Percentiles rank a stretch among this genome's conserved stretches.
These are phyloP conservation scores for Bruguiera sexangula DNA, from an alignment of 345 rosid species.

Conservation along the genomic window DNA sequence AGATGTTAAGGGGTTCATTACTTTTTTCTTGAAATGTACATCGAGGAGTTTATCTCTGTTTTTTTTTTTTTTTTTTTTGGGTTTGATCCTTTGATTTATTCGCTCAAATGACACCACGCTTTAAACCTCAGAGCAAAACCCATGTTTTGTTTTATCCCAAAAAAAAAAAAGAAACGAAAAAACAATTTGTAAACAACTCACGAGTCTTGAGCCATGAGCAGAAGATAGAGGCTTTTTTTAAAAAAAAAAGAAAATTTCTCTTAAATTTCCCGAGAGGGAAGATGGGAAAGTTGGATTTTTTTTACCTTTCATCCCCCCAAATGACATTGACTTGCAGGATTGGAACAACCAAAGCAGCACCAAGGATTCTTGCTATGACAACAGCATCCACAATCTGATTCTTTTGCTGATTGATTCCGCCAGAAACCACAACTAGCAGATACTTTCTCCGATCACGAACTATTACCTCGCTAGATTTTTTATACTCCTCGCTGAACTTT, in stretches of 20 bases:
- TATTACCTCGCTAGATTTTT: slow-evolving; percentile 41
- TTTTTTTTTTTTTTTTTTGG: neutral
- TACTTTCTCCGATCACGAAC: slow-evolving; percentile 52
- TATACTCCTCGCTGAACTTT: slow-evolving; percentile 51
- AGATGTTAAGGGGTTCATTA: neutral
- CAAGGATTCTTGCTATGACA: slow-evolving; percentile 91
- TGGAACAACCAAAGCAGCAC: slow-evolving; percentile 93
- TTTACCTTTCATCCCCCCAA: slow-evolving; percentile 98
- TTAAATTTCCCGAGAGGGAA: no score
- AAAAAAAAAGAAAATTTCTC: no score
- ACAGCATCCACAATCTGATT: slow-evolving; percentile 98
- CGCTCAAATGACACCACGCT: no score
- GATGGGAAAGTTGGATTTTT: neutral
- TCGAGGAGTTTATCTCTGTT: neutral
- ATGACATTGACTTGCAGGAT: slow-evolving; percentile 90
- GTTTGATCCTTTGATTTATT: no score
- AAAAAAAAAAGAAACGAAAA: no score
- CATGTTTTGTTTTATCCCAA: no score
- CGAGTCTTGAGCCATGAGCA: no score
- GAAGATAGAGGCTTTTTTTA: no score
- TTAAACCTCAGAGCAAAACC: no score
- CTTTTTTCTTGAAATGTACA: no score
- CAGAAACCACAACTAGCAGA: slow-evolving; percentile 84
- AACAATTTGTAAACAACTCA: no score
- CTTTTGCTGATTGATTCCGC: slow-evolving; percentile 98